A percentile compares a stretch with the other conserved stretches of the same genome.
phyloP scores from a whole-genome alignment of 1,284 basidiomycete genomes.

The Rhodotorula sp. region DNA sequence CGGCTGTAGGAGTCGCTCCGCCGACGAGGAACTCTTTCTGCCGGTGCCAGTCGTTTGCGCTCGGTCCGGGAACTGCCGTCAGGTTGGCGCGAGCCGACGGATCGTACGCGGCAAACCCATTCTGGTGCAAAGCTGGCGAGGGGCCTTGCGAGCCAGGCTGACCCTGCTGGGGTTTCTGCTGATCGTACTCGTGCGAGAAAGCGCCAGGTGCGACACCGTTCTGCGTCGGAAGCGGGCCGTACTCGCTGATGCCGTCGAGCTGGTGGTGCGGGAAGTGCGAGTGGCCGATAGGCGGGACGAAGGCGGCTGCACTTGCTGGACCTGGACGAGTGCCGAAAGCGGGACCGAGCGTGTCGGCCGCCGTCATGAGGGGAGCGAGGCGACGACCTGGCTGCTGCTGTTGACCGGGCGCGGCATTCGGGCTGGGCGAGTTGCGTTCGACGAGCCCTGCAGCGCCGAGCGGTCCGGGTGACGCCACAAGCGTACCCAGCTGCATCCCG shows the following conservation, averaged over 20 bases:
- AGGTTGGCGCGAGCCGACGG: conserved; percentile 1
- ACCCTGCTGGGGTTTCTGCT: neutral
- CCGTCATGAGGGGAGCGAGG: conserved; percentile 35
- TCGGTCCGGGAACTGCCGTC: conserved; percentile 26
- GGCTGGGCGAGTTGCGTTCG: conserved; percentile 11
- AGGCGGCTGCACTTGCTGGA: conserved; percentile 56
- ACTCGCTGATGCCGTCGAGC: conserved; percentile 18
- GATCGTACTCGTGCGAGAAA: neutral
- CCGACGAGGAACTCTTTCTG: conserved; percentile 37
- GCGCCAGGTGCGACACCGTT: neutral
- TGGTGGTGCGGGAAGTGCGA: conserved; percentile 42
- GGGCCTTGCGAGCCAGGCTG: neutral
- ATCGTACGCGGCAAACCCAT: neutral
- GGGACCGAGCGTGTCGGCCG: conserved; percentile 14
- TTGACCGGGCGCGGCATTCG: neutral
- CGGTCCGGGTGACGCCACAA: neutral
- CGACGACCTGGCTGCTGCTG: conserved; percentile 12
- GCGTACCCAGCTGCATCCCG: conserved; percentile 15
- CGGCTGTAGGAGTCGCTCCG: neutral
- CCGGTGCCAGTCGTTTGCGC: conserved; percentile 25
- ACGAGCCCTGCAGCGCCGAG: neutral
- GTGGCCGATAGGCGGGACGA: conserved; percentile 57
- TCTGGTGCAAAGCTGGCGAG: neutral
- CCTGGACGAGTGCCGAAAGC: conserved; percentile 39
- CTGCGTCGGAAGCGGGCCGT: neutral